Evolutionary conservation across 208 protist genomes (phyloP).

Genomic region (Wallacemonas collosoma): DNA sequence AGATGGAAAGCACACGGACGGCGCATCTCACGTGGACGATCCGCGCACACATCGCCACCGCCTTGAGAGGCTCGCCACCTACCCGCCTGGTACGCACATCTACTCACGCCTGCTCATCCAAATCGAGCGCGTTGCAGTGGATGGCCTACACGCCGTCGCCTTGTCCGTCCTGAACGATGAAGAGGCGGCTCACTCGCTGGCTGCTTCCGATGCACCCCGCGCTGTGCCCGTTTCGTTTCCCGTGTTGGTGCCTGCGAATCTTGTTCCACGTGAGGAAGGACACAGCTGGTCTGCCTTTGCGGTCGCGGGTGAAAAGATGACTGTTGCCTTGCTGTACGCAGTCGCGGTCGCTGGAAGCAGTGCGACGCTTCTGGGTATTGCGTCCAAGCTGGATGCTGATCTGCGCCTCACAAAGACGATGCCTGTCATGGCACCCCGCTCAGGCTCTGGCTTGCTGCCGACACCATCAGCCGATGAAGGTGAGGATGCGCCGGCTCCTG

Average conservation of each 20-base stretch:
- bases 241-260: slow-evolving; percentile 60
- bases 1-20: background rate
- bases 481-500: background rate
- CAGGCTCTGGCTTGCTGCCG: background rate
- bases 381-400: slow-evolving; percentile 69
- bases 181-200: slow-evolving; percentile 24
- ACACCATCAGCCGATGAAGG: background rate
- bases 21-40: background rate
- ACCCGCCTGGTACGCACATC: slow-evolving; percentile 44
- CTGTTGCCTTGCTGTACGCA: slow-evolving; percentile 68
- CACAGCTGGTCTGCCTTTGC: slow-evolving; percentile 60
- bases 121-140: slow-evolving; percentile 61
- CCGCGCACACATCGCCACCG: slow-evolving; percentile 8
- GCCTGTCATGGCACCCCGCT: background rate
- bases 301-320: slow-evolving; percentile 75
- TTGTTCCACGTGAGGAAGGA: slow-evolving; percentile 45
- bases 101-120: slow-evolving; percentile 55
- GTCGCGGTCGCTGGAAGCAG: slow-evolving; percentile 64
- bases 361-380: slow-evolving; percentile 60
- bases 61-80: slow-evolving; percentile 49
- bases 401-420: slow-evolving; percentile 43
- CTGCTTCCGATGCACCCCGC: slow-evolving; percentile 5
- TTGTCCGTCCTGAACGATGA: slow-evolving; percentile 19
- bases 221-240: slow-evolving; percentile 20
- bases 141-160: slow-evolving; percentile 60